Evolutionary conservation across 2,329 filamentous ascomycete species (phyloP), one percentile per base, ranked within the genome.

Genomic region (Fusarium protoensiforme): DNA sequence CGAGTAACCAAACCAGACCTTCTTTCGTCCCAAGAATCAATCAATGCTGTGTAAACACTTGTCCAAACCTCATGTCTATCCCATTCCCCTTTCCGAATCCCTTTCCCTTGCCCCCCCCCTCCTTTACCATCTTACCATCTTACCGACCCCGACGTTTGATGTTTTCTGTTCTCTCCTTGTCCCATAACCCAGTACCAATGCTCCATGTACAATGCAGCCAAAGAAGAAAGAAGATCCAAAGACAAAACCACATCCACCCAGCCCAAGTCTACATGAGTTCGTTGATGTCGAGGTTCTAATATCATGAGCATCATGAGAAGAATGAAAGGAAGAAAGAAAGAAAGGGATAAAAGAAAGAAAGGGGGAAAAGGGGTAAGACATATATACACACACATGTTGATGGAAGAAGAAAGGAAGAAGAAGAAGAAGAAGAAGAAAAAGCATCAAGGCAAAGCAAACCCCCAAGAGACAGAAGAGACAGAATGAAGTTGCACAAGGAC

Each of bases 51-150:
- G 20, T 65, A 65, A 27, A 20, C 57, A 39, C 22, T 54, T 59
- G 18, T 33, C 51, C 31, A 59, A 68, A 33, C 35, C 27, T 27
- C 57, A 60, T 46, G 58, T 72, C 61, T 74, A 72, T 72, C 33
- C 41, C 4, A 16, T 14, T 35, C 35, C 39, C 41, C 20, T n/a
- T 51, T 46, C 41, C 41, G 13, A 24, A 46, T 16, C 39, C 39
- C 36, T 60, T 61, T 58, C 53, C 36, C 66, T 33, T 51, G 16
- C 13, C 24, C 33, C 35, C 58, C 24, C n/a, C 16, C 16, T 8
- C 39, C 41, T 58, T 56, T 27, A n/a, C 38, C 56, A 20, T 65
- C 65, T 33, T 35, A 24, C 24, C 24, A 24, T 22, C 22, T 35
- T 53, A 7, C 38, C 39, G 18, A 56, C 33, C 46, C 39, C 31